phyloP scores from a whole-genome alignment of 1,139 yeast species.

The Candida albicans region DNA sequence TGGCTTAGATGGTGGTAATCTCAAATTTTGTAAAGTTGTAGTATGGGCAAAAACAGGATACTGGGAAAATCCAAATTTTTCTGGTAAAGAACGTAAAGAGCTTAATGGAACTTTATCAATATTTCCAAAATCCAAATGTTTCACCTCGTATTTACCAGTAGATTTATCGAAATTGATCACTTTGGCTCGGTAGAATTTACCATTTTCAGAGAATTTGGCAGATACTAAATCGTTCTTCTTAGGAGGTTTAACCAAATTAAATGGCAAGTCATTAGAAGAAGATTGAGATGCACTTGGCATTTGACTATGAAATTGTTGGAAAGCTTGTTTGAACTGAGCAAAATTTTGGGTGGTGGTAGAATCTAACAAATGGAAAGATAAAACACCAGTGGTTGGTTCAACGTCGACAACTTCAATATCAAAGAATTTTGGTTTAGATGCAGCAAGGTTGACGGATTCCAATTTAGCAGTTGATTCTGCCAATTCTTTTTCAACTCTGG shows the following conservation, averaged over 20 bases:
- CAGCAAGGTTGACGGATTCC: constrained; percentile 24
- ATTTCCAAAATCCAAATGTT: constrained; percentile 68
- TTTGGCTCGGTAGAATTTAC: constrained; percentile 61
- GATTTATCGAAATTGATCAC: constrained; percentile 53
- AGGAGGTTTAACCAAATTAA: constrained; percentile 45
- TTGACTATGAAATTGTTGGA: constrained; percentile 47
- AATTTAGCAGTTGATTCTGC: constrained; percentile 23
- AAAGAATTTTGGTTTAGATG: constrained; percentile 49
- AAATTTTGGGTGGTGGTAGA: constrained; percentile 35
- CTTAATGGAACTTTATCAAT: constrained; percentile 47
- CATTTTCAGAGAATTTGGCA: constrained; percentile 54
- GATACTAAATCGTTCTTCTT: constrained; percentile 62
- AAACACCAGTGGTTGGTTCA: constrained; percentile 37
- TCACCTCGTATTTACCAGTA: constrained; percentile 48
- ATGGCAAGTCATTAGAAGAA: constrained; percentile 48
- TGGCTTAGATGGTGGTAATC: constrained; percentile 59
- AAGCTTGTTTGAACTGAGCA: constrained; percentile 44
- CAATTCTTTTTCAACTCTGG: constrained; percentile 23
- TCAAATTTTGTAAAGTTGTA: constrained; percentile 55
- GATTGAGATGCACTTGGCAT: constrained; percentile 35
- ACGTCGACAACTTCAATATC: constrained; percentile 66
- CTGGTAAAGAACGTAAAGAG: constrained; percentile 56
- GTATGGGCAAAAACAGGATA: constrained; percentile 60
- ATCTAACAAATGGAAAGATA: constrained; percentile 54
- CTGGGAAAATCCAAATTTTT: constrained; percentile 42